These are phyloP conservation scores for Hevea brasiliensis DNA, from an alignment of 345 rosid genomes.

Conservation along the genomic window DNA sequence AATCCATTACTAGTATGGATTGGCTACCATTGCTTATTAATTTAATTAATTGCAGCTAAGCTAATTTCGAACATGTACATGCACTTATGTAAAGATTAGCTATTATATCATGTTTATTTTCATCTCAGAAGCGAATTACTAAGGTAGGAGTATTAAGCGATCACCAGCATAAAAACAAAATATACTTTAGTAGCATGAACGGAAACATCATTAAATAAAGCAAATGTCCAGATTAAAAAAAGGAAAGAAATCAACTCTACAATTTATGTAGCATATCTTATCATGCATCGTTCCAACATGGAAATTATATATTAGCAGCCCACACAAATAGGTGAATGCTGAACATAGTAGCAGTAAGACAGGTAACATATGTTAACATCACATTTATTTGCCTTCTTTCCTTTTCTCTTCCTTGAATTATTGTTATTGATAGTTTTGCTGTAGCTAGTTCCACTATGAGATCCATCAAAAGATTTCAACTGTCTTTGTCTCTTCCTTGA, in stretches of 20 bases:
- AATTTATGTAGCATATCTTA: too few relatives aligned
- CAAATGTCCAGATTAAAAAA: too few relatives aligned
- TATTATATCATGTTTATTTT: neutral
- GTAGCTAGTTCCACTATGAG: constrained; percentile 2
- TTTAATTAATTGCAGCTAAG: neutral
- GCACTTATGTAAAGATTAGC: neutral
- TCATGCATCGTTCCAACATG: too few relatives aligned
- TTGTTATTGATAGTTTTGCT: neutral
- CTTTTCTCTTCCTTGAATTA: constrained; percentile 26
- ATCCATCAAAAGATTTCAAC: constrained; percentile 3
- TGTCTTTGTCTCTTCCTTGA: constrained; percentile 33
- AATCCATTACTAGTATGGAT: neutral
- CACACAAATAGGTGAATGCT: neutral
- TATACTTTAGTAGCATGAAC: neutral
- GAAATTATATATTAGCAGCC: too few relatives aligned
- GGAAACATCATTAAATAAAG: neutral
- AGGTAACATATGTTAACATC: constrained; percentile 27
- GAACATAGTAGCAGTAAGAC: neutral
- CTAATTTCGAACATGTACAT: neutral
- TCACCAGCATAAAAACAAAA: neutral
- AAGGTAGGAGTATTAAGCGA: neutral
- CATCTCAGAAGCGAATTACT: neutral
- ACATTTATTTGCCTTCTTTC: too few relatives aligned
- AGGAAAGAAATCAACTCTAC: too few relatives aligned
- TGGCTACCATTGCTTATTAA: neutral